A percentile compares a stretch with the other conserved stretches of the same genome.
These are phyloP conservation scores for Aegilops longissima DNA, from an alignment of 176 grass and related monocot genomes.

Conservation along the genomic window DNA sequence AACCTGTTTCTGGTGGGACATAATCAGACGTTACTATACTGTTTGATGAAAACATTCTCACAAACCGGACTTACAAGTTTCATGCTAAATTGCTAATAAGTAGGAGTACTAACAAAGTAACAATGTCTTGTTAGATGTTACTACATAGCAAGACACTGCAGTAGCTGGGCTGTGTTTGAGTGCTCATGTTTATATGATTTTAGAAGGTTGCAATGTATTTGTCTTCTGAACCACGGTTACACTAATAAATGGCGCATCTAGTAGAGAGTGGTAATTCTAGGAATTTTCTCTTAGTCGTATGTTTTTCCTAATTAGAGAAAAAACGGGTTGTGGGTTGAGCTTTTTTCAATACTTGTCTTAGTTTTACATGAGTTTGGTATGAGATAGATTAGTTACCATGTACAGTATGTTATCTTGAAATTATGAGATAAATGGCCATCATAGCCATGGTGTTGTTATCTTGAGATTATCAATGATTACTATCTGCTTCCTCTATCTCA, in stretches of 20 bases:
- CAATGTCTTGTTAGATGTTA: background rate
- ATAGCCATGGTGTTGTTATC: too few relatives aligned
- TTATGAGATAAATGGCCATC: too few relatives aligned
- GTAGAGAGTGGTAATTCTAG: background rate
- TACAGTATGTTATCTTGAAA: too few relatives aligned
- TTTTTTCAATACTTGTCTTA: constrained; percentile 6
- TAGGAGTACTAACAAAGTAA: background rate
- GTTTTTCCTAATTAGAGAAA: constrained; percentile 22
- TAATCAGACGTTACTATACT: background rate
- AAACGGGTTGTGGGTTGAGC: background rate
- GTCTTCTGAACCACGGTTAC: background rate
- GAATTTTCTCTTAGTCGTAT: background rate
- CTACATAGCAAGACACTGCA: background rate
- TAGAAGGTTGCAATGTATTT: background rate
- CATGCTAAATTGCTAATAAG: background rate
- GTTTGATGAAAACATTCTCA: background rate
- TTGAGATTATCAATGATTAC: too few relatives aligned
- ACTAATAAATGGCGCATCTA: background rate
- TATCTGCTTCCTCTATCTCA: background rate
- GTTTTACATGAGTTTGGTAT: constrained; percentile 21
- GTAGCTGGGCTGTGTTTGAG: background rate
- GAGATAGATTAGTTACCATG: too few relatives aligned
- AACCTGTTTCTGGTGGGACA: background rate
- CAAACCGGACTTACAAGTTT: background rate
- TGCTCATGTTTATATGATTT: constrained; percentile 7